A percentile compares a stretch with the other conserved stretches of the same genome.
Conservation (phyloP, 805 yeast genomes). For the Lipomyces starkeyi region DNA sequence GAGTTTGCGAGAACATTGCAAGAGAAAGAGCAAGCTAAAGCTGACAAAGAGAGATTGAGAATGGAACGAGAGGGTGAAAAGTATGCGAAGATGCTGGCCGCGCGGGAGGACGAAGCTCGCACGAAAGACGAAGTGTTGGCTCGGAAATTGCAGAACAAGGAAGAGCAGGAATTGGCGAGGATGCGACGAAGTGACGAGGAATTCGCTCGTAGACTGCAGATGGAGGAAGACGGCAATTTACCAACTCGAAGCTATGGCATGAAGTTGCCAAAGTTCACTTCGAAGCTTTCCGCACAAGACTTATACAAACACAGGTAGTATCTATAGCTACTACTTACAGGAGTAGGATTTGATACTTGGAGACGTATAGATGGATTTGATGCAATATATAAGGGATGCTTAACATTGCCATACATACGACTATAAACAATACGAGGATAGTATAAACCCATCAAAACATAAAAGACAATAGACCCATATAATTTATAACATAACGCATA, state of each 20-base stretch:
- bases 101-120: background rate
- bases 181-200: background rate
- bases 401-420: background rate
- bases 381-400: background rate
- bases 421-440: background rate
- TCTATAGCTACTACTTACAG: background rate
- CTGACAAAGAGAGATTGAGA: background rate
- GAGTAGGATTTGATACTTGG: background rate
- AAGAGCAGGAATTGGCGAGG: background rate
- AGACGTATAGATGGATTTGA: too few species aligned
- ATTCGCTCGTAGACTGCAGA: background rate
- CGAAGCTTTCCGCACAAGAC: background rate
- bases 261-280: background rate
- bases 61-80: background rate
- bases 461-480: background rate
- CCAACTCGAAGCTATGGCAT: background rate
- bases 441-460: background rate
- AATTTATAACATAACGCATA: background rate
- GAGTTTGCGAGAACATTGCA: background rate
- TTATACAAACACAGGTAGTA: background rate
- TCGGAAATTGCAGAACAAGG: background rate
- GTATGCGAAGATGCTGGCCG: background rate
- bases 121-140: conserved; percentile 3
- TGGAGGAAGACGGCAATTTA: background rate
- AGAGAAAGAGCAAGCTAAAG: background rate